Evolutionary conservation across 371 early-diverging fungal genomes (phyloP), one percentile per base, ranked within the genome.

Genomic region (Sporodiniella umbellata): DNA sequence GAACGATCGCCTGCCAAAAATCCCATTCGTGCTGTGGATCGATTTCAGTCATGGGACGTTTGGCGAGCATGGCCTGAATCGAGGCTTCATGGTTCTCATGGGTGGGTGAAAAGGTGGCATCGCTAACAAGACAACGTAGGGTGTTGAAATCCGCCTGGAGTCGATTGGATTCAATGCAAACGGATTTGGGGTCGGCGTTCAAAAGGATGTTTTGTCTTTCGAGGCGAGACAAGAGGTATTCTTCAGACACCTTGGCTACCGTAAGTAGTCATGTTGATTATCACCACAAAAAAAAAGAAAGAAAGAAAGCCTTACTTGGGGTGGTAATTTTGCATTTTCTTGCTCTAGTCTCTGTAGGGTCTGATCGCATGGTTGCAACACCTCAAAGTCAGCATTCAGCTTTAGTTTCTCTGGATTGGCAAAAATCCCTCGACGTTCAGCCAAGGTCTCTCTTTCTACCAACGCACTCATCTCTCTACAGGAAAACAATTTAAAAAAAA

Each of bases 1-100:
- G 81, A 43, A 94, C 86, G 22, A 94, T 77, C 37, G 76, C 82
- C 38, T 93, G 90, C 97, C 97, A 96, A 47, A 96, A 96, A 44
- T 95, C 95, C 90, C 90, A 88, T 54, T 91, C 90, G 1, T 56
- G 49, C 8, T 38, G 0, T 25, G 35, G 3, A 42, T 24, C 8
- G 18, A n/a, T 42, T 4, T 42, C 43, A n/a, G 19, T 49, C 8
- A 50, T n/a, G 2, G 43, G 54, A 17, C 38, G 15, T 11, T 58
- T 58, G 12, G 54, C 40, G 1, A 60, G 39, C 38, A 60, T 54
- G 12, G 54, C 58, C n/a, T 62, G 58, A 28, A 62, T 54, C 0
- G 63, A 45, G 7, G 53, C 48, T n/a, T 64, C 60, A 15, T 60
- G 47, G 21, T 56, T 48, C 35, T 60, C 62, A 58, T 12, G 55